Percentiles rank a stretch among this genome's conserved stretches.
Conservation (phyloP, 2,329 filamentous ascomycete genomes). For the Podosphaera leucotricha region DNA sequence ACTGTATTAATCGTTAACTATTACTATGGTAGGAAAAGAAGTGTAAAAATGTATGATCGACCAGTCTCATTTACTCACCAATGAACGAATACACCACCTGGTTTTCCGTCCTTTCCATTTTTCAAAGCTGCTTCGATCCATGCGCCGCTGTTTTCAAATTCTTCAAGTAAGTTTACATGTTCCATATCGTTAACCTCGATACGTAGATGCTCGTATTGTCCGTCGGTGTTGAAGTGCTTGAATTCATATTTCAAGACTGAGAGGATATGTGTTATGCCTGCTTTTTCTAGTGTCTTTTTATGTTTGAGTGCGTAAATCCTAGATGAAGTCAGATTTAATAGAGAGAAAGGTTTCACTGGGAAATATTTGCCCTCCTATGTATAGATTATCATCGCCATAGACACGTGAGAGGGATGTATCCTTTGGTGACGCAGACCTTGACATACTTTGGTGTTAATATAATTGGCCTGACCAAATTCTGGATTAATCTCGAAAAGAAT, state of each 20-base stretch:
- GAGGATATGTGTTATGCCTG: constrained; percentile 73
- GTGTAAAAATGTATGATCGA: neutral
- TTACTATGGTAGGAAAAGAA: neutral
- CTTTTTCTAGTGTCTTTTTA: constrained; percentile 41
- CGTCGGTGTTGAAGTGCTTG: constrained; percentile 29
- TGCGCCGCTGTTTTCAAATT: constrained; percentile 52
- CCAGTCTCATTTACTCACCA: constrained; percentile 29
- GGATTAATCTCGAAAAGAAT: too few relatives aligned
- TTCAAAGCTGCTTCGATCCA: constrained; percentile 63
- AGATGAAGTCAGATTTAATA: constrained; percentile 8
- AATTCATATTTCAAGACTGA: constrained; percentile 48
- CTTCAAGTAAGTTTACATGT: constrained; percentile 63
- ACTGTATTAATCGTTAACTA: constrained; percentile 25
- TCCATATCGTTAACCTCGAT: constrained; percentile 82
- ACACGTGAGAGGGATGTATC: too few relatives aligned
- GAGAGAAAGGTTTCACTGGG: constrained; percentile 7
- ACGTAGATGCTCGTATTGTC: constrained; percentile 44
- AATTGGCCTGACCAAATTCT: too few relatives aligned
- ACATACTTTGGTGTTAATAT: too few relatives aligned
- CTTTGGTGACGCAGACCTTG: too few relatives aligned
- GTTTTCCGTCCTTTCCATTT: constrained; percentile 24
- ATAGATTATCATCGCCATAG: too few relatives aligned
- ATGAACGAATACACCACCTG: constrained; percentile 41
- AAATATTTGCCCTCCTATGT: too few relatives aligned
- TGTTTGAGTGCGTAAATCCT: constrained; percentile 63